Base-by-base conservation (phyloP, 2,329 filamentous ascomycete species). In the Pleomassaria siparia region DNA sequence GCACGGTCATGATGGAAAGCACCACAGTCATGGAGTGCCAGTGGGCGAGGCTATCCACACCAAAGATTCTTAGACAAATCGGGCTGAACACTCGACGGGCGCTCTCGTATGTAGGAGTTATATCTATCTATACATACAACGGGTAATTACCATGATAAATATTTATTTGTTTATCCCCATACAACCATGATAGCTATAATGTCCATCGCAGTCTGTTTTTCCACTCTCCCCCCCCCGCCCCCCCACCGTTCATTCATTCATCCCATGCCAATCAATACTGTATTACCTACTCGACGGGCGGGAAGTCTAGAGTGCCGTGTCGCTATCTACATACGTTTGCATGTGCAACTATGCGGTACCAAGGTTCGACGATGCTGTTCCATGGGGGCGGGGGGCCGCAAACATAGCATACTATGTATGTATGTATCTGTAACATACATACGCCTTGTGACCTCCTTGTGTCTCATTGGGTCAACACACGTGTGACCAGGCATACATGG, bases 1-100 rank as follows among this genome's bases (percentile, higher is more conserved):
- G 43, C 12, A 16, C 10, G 48, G 48, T 9, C 44, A 44, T 4
- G 26, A 46, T 40, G 44, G 44, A n/a, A 41, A 49, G 15, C 40
- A 26, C 9, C 28, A n/a, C 12, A 37, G 35, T 12, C 11, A 37
- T 37, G 35, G 35, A 13, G 35, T 22, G 35, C 35, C 35, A 13
- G 24, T 37, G 9, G 35, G 35, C 7, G 35, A 37, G 35, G 35
- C 35, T 3, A 13, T 36, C 6, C 32, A n/a, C 6, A 6, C n/a
- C 6, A 37, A 37, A 20, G n/a, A 37, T 12, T 37, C 24, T n/a
- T 37, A 37, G 18, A 20, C 20, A 11, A 3, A 6, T n/a, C n/a
- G n/a, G n/a, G 18, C n/a, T 24, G 18, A 18, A 35, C 5, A 21
- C 8, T 18, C 18, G 16, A 7, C 15, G 15, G 16, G 20, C 15